Evolutionary conservation across 176 grass and related monocot genomes (phyloP).

Genomic region (Aegilops speltoides): DNA sequence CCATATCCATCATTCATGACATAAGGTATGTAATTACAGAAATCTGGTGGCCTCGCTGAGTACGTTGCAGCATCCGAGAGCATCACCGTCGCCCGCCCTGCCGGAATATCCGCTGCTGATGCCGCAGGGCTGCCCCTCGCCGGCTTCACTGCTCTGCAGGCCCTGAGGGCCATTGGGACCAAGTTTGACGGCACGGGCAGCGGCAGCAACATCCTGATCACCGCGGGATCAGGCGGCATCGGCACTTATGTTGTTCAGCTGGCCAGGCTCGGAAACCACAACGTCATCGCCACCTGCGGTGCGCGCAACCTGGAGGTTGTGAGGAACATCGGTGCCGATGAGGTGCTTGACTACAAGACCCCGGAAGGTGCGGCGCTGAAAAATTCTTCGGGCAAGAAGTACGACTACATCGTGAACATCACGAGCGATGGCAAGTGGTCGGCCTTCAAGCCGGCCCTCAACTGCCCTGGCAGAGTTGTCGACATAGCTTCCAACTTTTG

Average conservation of each 20-base stretch:
- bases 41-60: slow-evolving; percentile 48
- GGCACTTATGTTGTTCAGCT: not conserved
- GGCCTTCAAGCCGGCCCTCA: not conserved
- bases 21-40: not conserved
- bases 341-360: not conserved
- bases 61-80: slow-evolving; percentile 32
- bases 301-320: not conserved
- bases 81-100: not conserved
- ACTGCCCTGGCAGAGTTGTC: not conserved
- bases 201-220: not conserved
- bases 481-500: not conserved
- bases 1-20: not conserved
- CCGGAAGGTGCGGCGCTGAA: not conserved
- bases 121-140: slow-evolving; percentile 42
- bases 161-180: slow-evolving; percentile 17
- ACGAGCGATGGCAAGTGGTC: not conserved
- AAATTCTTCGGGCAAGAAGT: not conserved
- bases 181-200: not conserved
- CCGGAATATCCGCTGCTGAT: slow-evolving; percentile 22
- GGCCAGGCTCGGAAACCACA: slow-evolving; percentile 1
- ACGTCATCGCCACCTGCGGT: not conserved
- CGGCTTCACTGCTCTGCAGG: slow-evolving; percentile 35
- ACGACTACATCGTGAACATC: not conserved
- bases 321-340: not conserved
- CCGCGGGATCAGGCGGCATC: not conserved